Percentiles rank a stretch among this genome's conserved stretches.
Evolutionary conservation across 257 asterid genomes (phyloP).

Genomic region (Anisodus tanguticus): DNA sequence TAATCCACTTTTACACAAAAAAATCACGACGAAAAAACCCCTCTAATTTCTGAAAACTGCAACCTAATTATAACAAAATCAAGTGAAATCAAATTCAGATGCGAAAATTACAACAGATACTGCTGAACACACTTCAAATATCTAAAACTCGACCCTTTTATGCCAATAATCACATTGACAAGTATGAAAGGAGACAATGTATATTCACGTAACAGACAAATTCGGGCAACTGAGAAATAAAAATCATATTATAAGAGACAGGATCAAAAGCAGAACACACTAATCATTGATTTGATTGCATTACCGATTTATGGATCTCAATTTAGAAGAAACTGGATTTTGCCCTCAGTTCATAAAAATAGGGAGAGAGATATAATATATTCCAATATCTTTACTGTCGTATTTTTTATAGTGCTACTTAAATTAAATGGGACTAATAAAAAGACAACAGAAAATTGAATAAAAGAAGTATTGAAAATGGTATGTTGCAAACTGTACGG

Average conservation of each 20-base stretch:
- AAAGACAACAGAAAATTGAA: neutral
- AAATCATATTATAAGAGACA: neutral
- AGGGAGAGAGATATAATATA: neutral
- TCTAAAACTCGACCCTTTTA: neutral
- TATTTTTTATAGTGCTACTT: neutral
- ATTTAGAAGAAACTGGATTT: neutral
- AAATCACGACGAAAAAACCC: neutral
- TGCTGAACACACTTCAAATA: neutral
- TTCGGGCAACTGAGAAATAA: neutral
- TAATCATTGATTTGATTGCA: neutral
- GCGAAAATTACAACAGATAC: neutral
- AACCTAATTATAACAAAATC: neutral
- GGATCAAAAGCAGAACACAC: neutral
- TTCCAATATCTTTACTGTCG: neutral
- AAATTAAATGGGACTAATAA: neutral
- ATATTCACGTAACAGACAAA: neutral
- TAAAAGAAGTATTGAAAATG: neutral
- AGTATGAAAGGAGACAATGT: neutral
- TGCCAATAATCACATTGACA: neutral
- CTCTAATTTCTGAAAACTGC: neutral
- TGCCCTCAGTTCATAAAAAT: neutral
- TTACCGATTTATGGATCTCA: constrained; percentile 12
- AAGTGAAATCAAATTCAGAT: constrained; percentile 5
- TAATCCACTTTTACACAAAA: neutral
- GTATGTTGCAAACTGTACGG: neutral